Base-by-base conservation (phyloP, 176 grass and related monocot genomes). In the Lolium multiflorum region DNA sequence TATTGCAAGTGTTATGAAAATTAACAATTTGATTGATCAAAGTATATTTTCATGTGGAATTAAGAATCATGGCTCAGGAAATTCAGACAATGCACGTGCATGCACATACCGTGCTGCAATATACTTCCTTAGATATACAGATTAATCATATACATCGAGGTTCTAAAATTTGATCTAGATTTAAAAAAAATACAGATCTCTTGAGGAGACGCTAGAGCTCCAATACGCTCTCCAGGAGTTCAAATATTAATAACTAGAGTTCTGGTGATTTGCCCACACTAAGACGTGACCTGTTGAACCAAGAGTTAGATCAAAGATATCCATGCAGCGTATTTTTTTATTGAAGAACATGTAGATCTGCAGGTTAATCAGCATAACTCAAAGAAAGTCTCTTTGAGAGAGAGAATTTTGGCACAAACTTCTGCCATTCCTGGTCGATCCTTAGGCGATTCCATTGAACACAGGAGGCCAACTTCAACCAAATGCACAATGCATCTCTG, bases 391-490 rank as follows among this genome's bases (percentile, higher is more conserved):
- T 79, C 52, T 0, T 82, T n/a, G 1, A 83, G 17, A 13, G 21
- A 17, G 17, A 66, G 6, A 5, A 88, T 22, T 66, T 69, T 67
- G 10, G 38, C 81, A 72, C 43, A 79, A 1, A 89, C 65, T 11
- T 73, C 81, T 64, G 15, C 10, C 74, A 84, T 89, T 52, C 43
- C 81, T 0, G 74, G 81, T 22, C 75, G 8, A 73, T 79, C 87
- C 60, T 84, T 73, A 2, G 64, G 80, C 0, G 16, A 71, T 84
- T 83, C 87, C 74, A 44, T 54, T 2, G 87, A 84, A 43, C 87
- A 89, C 28, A 72, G 0, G 9, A 84, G 74, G n/a, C 3, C 87
- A 79, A 89, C 14, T 72, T 79, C 20, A 44, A 84, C 69, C 5
- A 47, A 47, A 22, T 39, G n/a, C 2, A 22, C 31, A 22, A 89